Conservation (phyloP, 2,329 filamentous ascomycete species). For the Colletotrichum chlorophyti region DNA sequence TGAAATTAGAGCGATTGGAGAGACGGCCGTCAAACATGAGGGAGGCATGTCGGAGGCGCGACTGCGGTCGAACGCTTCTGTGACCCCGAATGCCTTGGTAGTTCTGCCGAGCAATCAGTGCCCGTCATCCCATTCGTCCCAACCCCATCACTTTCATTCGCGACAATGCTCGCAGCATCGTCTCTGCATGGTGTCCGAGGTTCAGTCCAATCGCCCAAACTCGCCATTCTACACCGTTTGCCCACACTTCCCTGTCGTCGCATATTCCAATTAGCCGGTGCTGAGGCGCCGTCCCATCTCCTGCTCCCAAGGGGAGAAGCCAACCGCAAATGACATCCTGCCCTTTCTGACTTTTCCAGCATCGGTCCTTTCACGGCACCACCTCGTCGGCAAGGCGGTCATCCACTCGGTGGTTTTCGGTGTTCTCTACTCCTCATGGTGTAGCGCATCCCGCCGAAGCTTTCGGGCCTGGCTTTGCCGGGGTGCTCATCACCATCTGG, state of each 20-base stretch:
- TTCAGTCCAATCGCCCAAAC: neutral
- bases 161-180: conserved; percentile 15
- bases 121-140: conserved; percentile 9
- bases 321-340: neutral
- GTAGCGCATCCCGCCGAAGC: conserved; percentile 8
- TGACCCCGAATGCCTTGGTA: neutral
- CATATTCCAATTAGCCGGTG: neutral
- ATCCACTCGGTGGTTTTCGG: conserved; percentile 2
- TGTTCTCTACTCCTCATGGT: neutral
- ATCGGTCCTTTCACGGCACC: conserved; percentile 26
- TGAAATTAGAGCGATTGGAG: no score
- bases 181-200: no score
- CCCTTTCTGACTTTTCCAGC: neutral
- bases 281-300: conserved; percentile 18
- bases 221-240: conserved; percentile 7
- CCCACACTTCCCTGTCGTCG: conserved; percentile 1
- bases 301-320: neutral
- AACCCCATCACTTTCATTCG: neutral
- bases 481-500: neutral
- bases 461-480: neutral
- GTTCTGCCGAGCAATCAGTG: neutral
- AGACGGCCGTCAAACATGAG: neutral
- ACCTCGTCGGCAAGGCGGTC: conserved; percentile 10
- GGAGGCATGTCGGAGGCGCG: conserved; percentile 13
- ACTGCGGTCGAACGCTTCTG: conserved; percentile 11